Percentiles rank a stretch among this genome's conserved stretches.
These are phyloP conservation scores for Termitomyces sp. DNA, from an alignment of 768 basidiomycete species.

Conservation along the genomic window DNA sequence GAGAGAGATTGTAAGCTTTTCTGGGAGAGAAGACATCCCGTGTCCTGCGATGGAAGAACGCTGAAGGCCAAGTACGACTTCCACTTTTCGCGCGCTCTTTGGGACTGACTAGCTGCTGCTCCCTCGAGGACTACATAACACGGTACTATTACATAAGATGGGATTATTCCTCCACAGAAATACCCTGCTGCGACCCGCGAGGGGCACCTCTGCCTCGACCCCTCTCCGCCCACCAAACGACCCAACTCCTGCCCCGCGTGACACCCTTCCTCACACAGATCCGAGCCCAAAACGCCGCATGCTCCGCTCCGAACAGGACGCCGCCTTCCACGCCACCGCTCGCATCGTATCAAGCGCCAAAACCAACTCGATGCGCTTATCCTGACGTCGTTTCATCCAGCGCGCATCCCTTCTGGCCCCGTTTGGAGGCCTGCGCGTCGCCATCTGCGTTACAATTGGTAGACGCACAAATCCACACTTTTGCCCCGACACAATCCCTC, in stretches of 20 bases:
- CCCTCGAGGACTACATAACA: no score
- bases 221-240: slow-evolving; percentile 61
- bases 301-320: slow-evolving; percentile 77
- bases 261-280: no score
- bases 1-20: no score
- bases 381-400: slow-evolving; percentile 45
- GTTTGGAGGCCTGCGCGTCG: neutral
- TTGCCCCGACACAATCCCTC: slow-evolving; percentile 39
- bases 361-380: neutral
- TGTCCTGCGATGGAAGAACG: no score
- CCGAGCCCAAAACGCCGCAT: slow-evolving; percentile 44
- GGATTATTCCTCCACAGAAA: no score
- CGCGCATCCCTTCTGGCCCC: slow-evolving; percentile 17
- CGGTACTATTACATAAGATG: no score
- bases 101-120: no score
- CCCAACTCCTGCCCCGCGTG: slow-evolving; percentile 76
- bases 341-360: slow-evolving; percentile 41
- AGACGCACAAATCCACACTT: slow-evolving; percentile 52
- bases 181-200: no score
- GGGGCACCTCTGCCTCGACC: slow-evolving; percentile 60
- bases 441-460: slow-evolving; percentile 27
- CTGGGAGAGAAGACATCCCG: no score
- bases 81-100: no score
- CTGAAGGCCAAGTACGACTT: no score
- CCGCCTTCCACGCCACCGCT: slow-evolving; percentile 12